Evolutionary conservation across 1,284 basidiomycete species (phyloP).

Genomic region (Wolfiporia cocos): DNA sequence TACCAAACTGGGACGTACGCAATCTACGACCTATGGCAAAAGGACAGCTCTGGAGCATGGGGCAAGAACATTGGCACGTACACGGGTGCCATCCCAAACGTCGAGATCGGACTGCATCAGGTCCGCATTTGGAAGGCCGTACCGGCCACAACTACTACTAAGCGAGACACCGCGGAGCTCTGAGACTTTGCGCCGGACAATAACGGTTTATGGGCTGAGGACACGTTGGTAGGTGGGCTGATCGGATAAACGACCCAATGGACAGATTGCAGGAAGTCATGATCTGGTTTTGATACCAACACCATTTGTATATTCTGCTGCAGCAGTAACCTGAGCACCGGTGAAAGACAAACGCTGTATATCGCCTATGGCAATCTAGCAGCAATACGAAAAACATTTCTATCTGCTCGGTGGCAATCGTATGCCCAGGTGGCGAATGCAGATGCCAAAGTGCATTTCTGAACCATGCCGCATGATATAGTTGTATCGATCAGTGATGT

Average conservation of each 20-base stretch:
- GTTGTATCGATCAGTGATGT: too few species aligned
- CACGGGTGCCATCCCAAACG: slow-evolving; percentile 18
- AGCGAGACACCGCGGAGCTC: slow-evolving; percentile 4
- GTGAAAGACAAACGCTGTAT: too few species aligned
- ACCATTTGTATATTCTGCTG: too few species aligned
- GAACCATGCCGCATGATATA: too few species aligned
- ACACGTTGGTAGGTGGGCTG: background rate
- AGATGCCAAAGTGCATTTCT: too few species aligned
- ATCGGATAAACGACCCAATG: background rate
- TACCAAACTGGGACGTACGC: slow-evolving; percentile 25
- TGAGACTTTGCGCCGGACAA: slow-evolving; percentile 2
- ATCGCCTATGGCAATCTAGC: too few species aligned
- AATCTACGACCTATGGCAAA: slow-evolving; percentile 34
- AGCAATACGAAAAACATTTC: too few species aligned
- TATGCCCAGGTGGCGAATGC: too few species aligned
- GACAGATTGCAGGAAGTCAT: background rate
- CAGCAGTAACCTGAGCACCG: too few species aligned
- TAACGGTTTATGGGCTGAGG: background rate
- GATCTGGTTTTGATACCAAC: background rate
- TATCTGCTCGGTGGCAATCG: too few species aligned
- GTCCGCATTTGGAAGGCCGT: slow-evolving; percentile 25
- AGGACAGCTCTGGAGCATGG: slow-evolving; percentile 27
- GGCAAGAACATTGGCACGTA: slow-evolving; percentile 26
- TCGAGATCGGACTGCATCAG: slow-evolving; percentile 22
- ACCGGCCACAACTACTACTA: slow-evolving; percentile 7